Percentiles rank a stretch among this genome's conserved stretches.
Evolutionary conservation across 805 yeast species (phyloP).

Genomic region (Metschnikowia reukaufii): DNA sequence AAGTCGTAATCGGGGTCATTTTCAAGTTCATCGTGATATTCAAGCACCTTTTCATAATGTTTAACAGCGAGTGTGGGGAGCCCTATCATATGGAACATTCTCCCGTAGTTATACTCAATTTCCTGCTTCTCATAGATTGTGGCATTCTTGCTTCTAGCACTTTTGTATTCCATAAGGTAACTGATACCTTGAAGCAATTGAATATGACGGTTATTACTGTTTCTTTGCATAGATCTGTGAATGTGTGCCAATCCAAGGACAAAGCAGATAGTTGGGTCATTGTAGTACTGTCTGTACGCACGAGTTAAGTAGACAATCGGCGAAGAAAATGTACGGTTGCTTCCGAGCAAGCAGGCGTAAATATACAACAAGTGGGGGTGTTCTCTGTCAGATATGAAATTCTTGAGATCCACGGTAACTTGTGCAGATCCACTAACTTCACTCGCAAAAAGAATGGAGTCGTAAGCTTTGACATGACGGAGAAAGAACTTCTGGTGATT

Average conservation of each 20-base stretch:
- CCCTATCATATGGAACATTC: constrained; percentile 83
- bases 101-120: constrained; percentile 76
- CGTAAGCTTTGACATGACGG: constrained; percentile 88
- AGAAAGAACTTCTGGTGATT: constrained; percentile 88
- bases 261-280: constrained; percentile 78
- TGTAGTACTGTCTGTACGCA: constrained; percentile 62
- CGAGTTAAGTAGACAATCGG: constrained; percentile 75
- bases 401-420: constrained; percentile 53
- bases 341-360: constrained; percentile 77
- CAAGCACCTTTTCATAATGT: constrained; percentile 70
- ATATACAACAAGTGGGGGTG: constrained; percentile 72
- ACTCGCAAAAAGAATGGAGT: constrained; percentile 54
- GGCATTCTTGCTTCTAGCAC: constrained; percentile 43
- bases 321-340: constrained; percentile 80
- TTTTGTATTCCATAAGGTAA: constrained; percentile 69
- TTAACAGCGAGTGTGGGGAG: constrained; percentile 68
- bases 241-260: constrained; percentile 76
- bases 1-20: constrained; percentile 57
- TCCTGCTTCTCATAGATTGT: constrained; percentile 64
- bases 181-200: constrained; percentile 87
- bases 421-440: constrained; percentile 79
- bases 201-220: constrained; percentile 79
- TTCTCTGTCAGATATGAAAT: constrained; percentile 35
- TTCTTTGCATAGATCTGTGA: constrained; percentile 89
- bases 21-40: constrained; percentile 31